A percentile compares a stretch with the other conserved stretches of the same genome.
phyloP scores from a whole-genome alignment of 371 early-diverging fungal species.

The Apophysomyces ossiformis region DNA sequence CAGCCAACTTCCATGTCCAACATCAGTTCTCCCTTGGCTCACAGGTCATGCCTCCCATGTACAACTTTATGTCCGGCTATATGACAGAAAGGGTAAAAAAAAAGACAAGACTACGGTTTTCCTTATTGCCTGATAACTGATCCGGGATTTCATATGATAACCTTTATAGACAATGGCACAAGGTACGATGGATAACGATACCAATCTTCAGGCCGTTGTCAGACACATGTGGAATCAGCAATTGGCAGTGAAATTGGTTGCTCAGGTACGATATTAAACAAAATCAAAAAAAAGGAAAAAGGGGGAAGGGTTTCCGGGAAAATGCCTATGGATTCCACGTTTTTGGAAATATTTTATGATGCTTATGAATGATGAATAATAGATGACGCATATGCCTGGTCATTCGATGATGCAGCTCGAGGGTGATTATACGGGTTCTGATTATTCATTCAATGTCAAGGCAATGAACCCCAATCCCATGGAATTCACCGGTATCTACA shows the following conservation, averaged over 20 bases:
- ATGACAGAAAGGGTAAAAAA: constrained; percentile 55
- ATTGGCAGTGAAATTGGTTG: constrained; percentile 75
- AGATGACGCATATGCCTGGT: constrained; percentile 71
- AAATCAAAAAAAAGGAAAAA: constrained; percentile 6
- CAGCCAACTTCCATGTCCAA: constrained; percentile 91
- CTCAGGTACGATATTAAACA: constrained; percentile 57
- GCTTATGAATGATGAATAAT: neutral
- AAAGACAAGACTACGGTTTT: neutral
- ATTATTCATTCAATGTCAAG: constrained; percentile 87
- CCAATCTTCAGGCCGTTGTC: constrained; percentile 55
- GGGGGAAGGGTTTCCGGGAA: neutral
- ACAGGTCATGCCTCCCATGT: constrained; percentile 80
- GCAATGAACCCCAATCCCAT: constrained; percentile 93
- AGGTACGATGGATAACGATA: constrained; percentile 92
- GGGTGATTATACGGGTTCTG: constrained; percentile 88
- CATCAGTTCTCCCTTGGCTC: constrained; percentile 93
- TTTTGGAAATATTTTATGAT: neutral
- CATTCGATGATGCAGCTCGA: constrained; percentile 93
- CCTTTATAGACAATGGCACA: constrained; percentile 65
- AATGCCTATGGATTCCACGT: neutral
- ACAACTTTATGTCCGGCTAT: constrained; percentile 87
- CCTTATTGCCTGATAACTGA: neutral
- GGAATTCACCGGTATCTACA: constrained; percentile 89
- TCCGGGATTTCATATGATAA: neutral
- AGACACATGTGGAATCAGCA: constrained; percentile 50